Evolutionary conservation across 495 filamentous ascomycete genomes (phyloP).

Genomic region (Xanthoparmelia taractica): DNA sequence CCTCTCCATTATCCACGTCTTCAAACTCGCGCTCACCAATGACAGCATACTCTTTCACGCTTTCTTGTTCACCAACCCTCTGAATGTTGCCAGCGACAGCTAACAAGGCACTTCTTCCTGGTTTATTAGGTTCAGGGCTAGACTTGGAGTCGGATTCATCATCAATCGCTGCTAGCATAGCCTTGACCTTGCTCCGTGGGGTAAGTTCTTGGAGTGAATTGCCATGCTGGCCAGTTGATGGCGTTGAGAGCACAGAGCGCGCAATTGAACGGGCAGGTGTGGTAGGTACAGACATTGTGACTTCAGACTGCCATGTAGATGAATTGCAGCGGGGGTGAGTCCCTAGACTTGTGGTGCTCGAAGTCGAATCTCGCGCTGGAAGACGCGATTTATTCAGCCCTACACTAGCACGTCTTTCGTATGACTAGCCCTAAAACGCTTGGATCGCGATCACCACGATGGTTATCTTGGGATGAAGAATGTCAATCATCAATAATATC

Average conservation of each 20-base stretch:
- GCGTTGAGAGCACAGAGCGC: constrained; percentile 12
- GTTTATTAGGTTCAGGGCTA: constrained; percentile 17
- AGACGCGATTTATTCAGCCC: constrained; percentile 13
- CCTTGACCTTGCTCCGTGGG: constrained; percentile 61
- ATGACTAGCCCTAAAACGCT: not conserved
- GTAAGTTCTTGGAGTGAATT: constrained; percentile 38
- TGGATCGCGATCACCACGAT: too few species aligned
- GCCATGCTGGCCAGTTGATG: constrained; percentile 14
- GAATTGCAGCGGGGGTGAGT: not conserved
- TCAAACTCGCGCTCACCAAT: constrained; percentile 26
- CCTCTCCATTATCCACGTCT: constrained; percentile 28
- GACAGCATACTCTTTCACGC: constrained; percentile 21
- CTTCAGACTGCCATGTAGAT: not conserved
- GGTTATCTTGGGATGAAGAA: too few species aligned
- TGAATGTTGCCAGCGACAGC: constrained; percentile 9
- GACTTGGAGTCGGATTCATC: constrained; percentile 48
- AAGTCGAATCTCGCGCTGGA: constrained; percentile 2
- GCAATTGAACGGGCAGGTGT: constrained; percentile 15
- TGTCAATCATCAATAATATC: too few species aligned
- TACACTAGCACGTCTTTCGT: constrained; percentile 11
- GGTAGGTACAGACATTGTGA: constrained; percentile 10
- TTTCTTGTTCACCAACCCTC: constrained; percentile 1
- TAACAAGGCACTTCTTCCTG: constrained; percentile 2
- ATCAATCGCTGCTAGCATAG: constrained; percentile 57
- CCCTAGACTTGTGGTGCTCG: not conserved